Conservation (phyloP, 805 yeast species). For the Myxozyma lipomycoides region DNA sequence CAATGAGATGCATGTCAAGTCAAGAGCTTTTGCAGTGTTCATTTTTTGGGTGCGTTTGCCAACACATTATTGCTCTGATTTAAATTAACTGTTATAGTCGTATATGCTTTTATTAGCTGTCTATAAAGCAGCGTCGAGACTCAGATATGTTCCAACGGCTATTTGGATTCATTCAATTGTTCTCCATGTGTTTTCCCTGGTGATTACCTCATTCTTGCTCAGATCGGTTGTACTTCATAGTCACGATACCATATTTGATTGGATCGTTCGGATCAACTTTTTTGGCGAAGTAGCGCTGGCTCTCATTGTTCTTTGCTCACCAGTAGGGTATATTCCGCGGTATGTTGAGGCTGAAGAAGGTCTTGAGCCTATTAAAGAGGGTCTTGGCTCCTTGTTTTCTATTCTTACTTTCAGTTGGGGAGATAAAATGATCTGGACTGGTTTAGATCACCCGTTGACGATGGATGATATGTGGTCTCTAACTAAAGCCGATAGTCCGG, state of each 20-base stretch:
- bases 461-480: slow-evolving; percentile 79
- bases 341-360: slow-evolving; percentile 39
- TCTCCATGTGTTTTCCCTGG: not conserved
- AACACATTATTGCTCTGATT: no score
- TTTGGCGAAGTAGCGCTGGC: not conserved
- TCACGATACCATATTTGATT: not conserved
- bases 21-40: not conserved
- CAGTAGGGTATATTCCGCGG: slow-evolving; percentile 13
- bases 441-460: slow-evolving; percentile 54
- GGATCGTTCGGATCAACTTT: not conserved
- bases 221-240: not conserved
- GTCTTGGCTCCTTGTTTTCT: slow-evolving; percentile 54
- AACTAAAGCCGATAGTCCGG: slow-evolving; percentile 72
- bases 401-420: slow-evolving; percentile 74
- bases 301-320: slow-evolving; percentile 32
- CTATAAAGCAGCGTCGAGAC: not conserved
- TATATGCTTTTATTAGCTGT: not conserved
- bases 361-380: slow-evolving; percentile 70
- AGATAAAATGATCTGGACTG: slow-evolving; percentile 60
- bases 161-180: not conserved
- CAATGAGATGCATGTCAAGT: not conserved
- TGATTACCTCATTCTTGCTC: not conserved
- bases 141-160: not conserved
- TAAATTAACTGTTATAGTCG: not conserved
- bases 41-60: not conserved